phyloP scores from a whole-genome alignment of 2,329 filamentous ascomycete species.

The Penicillium sp. region DNA sequence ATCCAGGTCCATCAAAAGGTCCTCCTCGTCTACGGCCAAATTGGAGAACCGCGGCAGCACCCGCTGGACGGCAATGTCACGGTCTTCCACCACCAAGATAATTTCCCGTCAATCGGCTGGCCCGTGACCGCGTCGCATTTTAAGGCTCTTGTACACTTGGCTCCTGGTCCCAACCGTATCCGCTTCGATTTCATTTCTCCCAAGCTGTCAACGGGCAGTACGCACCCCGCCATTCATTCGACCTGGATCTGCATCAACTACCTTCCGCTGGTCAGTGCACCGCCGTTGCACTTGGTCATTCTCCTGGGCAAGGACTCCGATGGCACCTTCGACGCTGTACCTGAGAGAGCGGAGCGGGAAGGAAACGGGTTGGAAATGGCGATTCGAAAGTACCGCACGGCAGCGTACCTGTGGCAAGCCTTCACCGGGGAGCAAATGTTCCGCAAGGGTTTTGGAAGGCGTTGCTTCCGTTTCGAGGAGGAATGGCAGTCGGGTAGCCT shows the following conservation, averaged over 20 bases:
- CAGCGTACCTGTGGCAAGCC: constrained; percentile 93
- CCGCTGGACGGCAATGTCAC: constrained; percentile 75
- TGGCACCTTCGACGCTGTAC: constrained; percentile 77
- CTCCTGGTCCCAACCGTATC: constrained; percentile 82
- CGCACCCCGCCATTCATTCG: constrained; percentile 67
- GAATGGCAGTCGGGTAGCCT: constrained; percentile 85
- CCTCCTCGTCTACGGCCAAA: constrained; percentile 73
- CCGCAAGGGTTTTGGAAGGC: constrained; percentile 78
- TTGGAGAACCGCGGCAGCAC: constrained; percentile 68
- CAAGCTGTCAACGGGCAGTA: constrained; percentile 65
- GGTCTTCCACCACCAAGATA: constrained; percentile 77
- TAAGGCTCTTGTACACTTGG: constrained; percentile 86
- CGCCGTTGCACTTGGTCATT: constrained; percentile 85
- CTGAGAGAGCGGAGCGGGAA: constrained; percentile 71
- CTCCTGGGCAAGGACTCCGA: constrained; percentile 84
- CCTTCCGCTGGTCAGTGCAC: constrained; percentile 71
- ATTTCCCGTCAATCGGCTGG: constrained; percentile 79
- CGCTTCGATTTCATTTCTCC: constrained; percentile 85
- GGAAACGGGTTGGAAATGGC: constrained; percentile 79
- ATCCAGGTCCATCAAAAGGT: constrained; percentile 85
- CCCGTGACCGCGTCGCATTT: constrained; percentile 86
- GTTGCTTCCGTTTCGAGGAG: constrained; percentile 88
- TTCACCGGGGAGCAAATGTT: constrained; percentile 97
- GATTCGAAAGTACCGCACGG: constrained; percentile 87
- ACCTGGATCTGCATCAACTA: constrained; percentile 82